Evolutionary conservation across 2,329 filamentous ascomycete genomes (phyloP).

Genomic region (Cryoendolithus antarcticus): DNA sequence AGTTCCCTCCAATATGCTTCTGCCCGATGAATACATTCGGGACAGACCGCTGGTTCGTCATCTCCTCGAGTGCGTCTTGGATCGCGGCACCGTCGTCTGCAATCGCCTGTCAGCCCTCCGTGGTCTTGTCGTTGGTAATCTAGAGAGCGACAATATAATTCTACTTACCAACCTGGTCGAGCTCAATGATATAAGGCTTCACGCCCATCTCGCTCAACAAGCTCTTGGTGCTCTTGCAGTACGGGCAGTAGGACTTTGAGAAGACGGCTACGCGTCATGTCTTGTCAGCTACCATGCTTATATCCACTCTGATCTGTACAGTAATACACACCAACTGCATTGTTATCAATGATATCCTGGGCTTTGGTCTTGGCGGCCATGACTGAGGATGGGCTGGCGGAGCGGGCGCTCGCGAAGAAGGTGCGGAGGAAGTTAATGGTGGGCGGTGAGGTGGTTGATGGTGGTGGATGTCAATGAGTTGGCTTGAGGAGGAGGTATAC

Average conservation of each 20-base stretch:
- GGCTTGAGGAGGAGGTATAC: not conserved
- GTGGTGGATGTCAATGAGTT: not conserved
- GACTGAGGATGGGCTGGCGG: slow-evolving; percentile 54
- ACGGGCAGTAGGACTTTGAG: slow-evolving; percentile 96
- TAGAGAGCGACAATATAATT: slow-evolving; percentile 1
- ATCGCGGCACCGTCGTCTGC: slow-evolving; percentile 70
- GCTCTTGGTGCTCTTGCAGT: slow-evolving; percentile 70
- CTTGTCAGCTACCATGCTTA: slow-evolving; percentile 3
- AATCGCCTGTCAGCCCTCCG: not conserved
- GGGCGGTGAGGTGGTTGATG: slow-evolving; percentile 14
- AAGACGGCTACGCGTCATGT: slow-evolving; percentile 59
- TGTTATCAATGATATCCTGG: slow-evolving; percentile 76
- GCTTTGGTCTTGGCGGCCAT: slow-evolving; percentile 73
- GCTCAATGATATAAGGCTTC: slow-evolving; percentile 64
- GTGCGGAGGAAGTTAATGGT: slow-evolving; percentile 57
- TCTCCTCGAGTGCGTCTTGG: slow-evolving; percentile 68
- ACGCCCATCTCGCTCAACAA: slow-evolving; percentile 58
- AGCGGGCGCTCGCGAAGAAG: slow-evolving; percentile 49
- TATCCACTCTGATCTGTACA: slow-evolving; percentile 1
- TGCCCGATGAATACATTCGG: slow-evolving; percentile 90
- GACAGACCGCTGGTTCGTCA: slow-evolving; percentile 76
- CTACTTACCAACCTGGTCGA: slow-evolving; percentile 68
- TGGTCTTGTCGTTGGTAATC: not conserved
- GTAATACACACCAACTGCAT: slow-evolving; percentile 58
- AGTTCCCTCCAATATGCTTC: slow-evolving; percentile 94